Evolutionary conservation across 345 rosid genomes (phyloP), one percentile per base, ranked within the genome.

Genomic region (Orychophragmus violaceus): DNA sequence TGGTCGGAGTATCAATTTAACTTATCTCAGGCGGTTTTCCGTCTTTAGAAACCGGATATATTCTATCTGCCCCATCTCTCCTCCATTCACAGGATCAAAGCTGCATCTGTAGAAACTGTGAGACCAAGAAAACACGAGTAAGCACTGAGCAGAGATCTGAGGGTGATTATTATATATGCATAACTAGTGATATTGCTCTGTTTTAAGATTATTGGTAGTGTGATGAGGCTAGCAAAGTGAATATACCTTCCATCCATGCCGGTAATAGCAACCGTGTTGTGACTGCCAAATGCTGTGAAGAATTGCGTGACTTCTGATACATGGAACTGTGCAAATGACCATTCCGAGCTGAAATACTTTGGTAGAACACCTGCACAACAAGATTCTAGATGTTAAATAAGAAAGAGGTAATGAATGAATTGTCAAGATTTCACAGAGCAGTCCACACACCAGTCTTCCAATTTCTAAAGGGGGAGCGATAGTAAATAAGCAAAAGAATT

Each of bases 161-260:
- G 14, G 35, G 25, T 60, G 45, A 39, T 28, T 13, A 13, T 37
- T 27, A 27, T 14, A 42, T 8, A 46, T 46, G 56, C 25, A 45
- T 33, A 44, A 22, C 33, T 30, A 58, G 51, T 18, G 27, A 45
- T 7, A 6, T 68, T n/a, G n/a, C n/a, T n/a, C n/a, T n/a, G n/a
- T n/a, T n/a, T n/a, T n/a, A n/a, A n/a, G n/a, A n/a, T n/a, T n/a
- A n/a, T n/a, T n/a, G n/a, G n/a, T n/a, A n/a, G n/a, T n/a, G n/a
- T n/a, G n/a, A n/a, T 10, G 35, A 3, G n/a, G n/a, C n/a, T n/a
- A n/a, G n/a, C n/a, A n/a, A n/a, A n/a, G n/a, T n/a, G n/a, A n/a
- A n/a, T n/a, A n/a, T 82, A 91, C 96, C 90, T 88, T 69, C 91
- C 96, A 74, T 91, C 87, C 86, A 84, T 70, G 77, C 96, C 84